A percentile compares a stretch with the other conserved stretches of the same genome.
These are phyloP conservation scores for Aspergillus versicolor DNA, from an alignment of 2,329 filamentous ascomycete genomes.

Conservation along the genomic window DNA sequence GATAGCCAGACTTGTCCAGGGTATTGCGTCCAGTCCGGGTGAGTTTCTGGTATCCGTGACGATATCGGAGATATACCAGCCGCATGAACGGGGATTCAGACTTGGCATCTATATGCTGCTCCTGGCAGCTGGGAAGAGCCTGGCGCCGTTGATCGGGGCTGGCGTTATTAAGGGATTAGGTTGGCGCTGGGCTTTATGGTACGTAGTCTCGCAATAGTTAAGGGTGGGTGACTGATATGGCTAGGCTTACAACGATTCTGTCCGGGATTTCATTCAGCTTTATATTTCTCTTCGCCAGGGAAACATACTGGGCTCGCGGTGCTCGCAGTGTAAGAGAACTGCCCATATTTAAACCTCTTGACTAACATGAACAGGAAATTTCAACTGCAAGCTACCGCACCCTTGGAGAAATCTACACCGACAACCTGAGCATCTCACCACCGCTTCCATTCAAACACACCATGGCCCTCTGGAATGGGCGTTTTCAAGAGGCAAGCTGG, in stretches of 20 bases:
- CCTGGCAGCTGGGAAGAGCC: conserved; percentile 1
- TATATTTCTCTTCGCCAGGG: not conserved
- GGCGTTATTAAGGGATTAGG: not conserved
- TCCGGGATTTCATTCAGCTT: not conserved
- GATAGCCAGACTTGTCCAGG: not conserved
- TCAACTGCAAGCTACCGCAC: rapidly evolving
- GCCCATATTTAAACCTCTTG: no score
- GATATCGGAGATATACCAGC: conserved; percentile 2
- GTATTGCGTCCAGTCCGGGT: not conserved
- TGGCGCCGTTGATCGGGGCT: conserved; percentile 2
- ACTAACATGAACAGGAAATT: not conserved
- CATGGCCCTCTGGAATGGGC: not conserved
- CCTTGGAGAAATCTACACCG: not conserved
- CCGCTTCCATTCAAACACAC: not conserved
- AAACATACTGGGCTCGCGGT: conserved; percentile 2
- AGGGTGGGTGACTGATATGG: not conserved
- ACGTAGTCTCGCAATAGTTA: no score
- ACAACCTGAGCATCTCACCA: conserved; percentile 1
- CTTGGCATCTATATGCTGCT: conserved; percentile 8
- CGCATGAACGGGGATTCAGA: conserved; percentile 6
- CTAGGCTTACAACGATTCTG: not conserved
- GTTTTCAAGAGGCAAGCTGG: not conserved
- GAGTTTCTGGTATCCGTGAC: conserved; percentile 6
- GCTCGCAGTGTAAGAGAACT: not conserved
- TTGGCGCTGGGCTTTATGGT: conserved; percentile 9